phyloP scores from a whole-genome alignment of 2,329 filamentous ascomycete genomes.

The Mollisiaceae sp. region DNA sequence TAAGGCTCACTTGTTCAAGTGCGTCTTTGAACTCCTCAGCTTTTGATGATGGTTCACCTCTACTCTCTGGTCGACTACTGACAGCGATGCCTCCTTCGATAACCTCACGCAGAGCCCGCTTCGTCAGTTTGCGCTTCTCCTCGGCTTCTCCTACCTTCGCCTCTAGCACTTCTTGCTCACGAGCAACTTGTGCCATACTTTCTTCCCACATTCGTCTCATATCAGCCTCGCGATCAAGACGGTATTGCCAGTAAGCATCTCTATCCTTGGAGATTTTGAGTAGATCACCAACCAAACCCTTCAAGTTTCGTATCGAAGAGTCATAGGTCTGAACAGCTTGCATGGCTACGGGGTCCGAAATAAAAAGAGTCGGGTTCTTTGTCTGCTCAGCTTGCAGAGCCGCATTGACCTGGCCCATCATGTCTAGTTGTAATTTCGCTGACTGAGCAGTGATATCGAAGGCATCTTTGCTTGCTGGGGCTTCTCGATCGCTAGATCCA shows the following conservation, averaged over 20 bases:
- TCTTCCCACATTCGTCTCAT: constrained; percentile 98
- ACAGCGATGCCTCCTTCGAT: constrained; percentile 68
- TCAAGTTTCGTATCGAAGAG: constrained; percentile 84
- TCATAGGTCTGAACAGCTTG: constrained; percentile 88
- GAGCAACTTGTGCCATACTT: constrained; percentile 96
- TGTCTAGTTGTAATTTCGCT: constrained; percentile 88
- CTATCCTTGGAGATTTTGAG: constrained; percentile 92
- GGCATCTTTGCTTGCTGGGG: constrained; percentile 82
- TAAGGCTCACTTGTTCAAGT: constrained; percentile 45
- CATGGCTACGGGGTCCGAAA: constrained; percentile 77
- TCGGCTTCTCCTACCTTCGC: constrained; percentile 88
- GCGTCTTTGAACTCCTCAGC: constrained; percentile 43
- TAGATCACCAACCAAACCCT: constrained; percentile 82
- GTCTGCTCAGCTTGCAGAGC: constrained; percentile 75
- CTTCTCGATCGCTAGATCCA: constrained; percentile 78
- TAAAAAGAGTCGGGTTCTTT: constrained; percentile 70
- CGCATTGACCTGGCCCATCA: constrained; percentile 83
- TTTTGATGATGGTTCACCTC: constrained; percentile 28
- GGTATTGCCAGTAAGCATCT: constrained; percentile 96
- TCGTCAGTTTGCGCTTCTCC: constrained; percentile 86
- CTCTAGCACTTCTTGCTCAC: constrained; percentile 91
- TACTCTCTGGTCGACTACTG: constrained; percentile 38
- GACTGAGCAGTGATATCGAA: constrained; percentile 98
- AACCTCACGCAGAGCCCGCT: constrained; percentile 85
- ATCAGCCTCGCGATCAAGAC: constrained; percentile 87